These are phyloP conservation scores for Pichia occidentalis DNA, from an alignment of 805 yeast species.

Conservation along the genomic window DNA sequence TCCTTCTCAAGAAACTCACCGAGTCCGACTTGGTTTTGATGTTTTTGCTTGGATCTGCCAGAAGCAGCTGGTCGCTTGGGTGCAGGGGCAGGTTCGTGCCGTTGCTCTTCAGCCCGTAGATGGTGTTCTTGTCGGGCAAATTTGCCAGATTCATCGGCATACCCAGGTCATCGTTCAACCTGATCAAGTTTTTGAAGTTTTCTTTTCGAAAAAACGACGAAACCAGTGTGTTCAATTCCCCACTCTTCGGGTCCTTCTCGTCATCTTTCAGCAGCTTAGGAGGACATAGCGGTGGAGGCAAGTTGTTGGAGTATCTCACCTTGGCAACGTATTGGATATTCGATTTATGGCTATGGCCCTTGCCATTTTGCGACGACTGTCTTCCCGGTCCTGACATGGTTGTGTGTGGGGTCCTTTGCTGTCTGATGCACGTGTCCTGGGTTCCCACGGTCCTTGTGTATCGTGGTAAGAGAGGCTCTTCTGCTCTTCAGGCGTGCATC, in stretches of 20 bases:
- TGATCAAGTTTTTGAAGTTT: conserved; percentile 56
- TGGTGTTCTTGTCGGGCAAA: conserved; percentile 43
- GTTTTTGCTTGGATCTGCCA: conserved; percentile 70
- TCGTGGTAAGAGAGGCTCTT: too few species aligned
- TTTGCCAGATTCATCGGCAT: conserved; percentile 66
- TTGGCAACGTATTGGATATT: conserved; percentile 54
- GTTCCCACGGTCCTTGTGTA: too few species aligned
- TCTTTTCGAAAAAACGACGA: conserved; percentile 70
- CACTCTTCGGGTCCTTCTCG: conserved; percentile 30
- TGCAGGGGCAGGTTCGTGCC: conserved; percentile 42
- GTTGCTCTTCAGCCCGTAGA: conserved; percentile 14
- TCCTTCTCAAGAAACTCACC: conserved; percentile 74
- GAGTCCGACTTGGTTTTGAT: conserved; percentile 31
- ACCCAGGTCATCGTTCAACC: conserved; percentile 59
- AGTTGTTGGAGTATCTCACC: conserved; percentile 72
- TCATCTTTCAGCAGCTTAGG: conserved; percentile 63
- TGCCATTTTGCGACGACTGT: too few species aligned
- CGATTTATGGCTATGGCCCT: conserved; percentile 7
- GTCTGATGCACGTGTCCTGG: too few species aligned
- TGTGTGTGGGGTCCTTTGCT: too few species aligned
- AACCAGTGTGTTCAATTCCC: conserved; percentile 48
- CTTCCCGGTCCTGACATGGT: conserved; percentile 6
- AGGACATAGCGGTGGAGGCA: conserved; percentile 91
- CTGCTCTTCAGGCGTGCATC: too few species aligned
- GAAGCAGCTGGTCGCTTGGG: conserved; percentile 66